Conservation (phyloP, 139 green algal species). For the Pycnococcus provasolii region DNA sequence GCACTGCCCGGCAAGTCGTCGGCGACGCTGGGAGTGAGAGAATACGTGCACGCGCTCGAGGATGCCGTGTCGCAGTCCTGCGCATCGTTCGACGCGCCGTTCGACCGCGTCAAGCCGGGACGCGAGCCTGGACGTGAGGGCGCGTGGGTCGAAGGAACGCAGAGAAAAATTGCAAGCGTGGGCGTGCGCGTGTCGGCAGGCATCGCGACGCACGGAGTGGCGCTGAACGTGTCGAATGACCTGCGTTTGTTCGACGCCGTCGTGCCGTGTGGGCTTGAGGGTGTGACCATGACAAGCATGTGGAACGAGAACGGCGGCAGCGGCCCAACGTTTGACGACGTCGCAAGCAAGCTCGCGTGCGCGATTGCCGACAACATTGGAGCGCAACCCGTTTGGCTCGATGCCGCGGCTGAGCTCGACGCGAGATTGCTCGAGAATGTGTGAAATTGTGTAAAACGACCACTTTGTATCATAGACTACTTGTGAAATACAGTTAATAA, state of each 20-base stretch:
- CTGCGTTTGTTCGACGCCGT: slow-evolving; percentile 64
- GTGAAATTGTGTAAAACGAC: no score
- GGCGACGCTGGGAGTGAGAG: slow-evolving; percentile 53
- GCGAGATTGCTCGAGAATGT: no score
- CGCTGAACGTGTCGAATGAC: slow-evolving; percentile 71
- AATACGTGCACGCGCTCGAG: slow-evolving; percentile 83
- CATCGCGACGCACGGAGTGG: slow-evolving; percentile 75
- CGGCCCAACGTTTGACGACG: no score
- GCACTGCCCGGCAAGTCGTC: background rate
- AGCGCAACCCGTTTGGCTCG: no score
- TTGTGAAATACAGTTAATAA: no score
- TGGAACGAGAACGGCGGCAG: background rate
- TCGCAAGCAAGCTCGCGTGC: no score
- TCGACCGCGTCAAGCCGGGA: background rate
- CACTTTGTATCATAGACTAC: no score
- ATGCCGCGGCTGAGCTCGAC: no score
- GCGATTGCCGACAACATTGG: no score
- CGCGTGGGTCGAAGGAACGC: slow-evolving; percentile 1
- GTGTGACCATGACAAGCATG: slow-evolving; percentile 5
- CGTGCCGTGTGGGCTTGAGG: slow-evolving; percentile 36
- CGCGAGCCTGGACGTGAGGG: background rate
- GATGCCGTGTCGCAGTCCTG: slow-evolving; percentile 30
- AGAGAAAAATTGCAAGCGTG: slow-evolving; percentile 83
- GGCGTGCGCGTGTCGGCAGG: slow-evolving; percentile 77
- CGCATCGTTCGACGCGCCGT: no score